These are phyloP conservation scores for Cercospora zeae-maydis DNA, from an alignment of 2,329 filamentous ascomycete species.

Conservation along the genomic window DNA sequence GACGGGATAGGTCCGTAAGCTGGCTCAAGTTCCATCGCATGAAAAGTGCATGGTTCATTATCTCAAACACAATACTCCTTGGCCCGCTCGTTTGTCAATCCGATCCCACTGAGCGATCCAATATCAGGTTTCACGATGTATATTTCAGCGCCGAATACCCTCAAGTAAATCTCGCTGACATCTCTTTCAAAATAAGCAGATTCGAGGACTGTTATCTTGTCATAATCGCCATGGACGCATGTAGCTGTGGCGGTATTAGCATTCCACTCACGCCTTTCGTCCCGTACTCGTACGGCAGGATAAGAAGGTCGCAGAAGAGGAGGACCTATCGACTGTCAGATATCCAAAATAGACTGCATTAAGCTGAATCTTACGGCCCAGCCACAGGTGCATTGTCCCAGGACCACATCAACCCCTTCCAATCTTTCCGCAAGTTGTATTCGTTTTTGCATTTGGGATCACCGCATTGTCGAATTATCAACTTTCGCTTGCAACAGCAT, in stretches of 20 bases:
- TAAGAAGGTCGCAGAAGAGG: background rate
- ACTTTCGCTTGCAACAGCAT: background rate
- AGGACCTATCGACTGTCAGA: background rate
- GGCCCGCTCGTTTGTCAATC: background rate
- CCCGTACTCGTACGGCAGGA: background rate
- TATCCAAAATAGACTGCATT: background rate
- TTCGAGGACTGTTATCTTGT: background rate
- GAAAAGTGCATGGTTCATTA: background rate
- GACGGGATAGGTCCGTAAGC: background rate
- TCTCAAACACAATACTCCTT: background rate
- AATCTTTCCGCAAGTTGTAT: background rate
- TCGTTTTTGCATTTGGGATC: background rate
- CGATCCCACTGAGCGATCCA: background rate
- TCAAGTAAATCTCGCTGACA: background rate
- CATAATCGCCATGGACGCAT: background rate
- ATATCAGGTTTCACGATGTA: background rate
- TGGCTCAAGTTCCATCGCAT: background rate
- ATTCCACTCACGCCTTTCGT: background rate
- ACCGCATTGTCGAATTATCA: background rate
- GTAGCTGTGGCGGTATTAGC: background rate
- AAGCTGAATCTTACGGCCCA: background rate
- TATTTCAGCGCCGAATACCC: background rate
- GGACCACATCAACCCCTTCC: background rate
- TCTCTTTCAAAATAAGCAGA: background rate
- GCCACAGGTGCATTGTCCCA: background rate